Evolutionary conservation across 208 protist species (phyloP), one percentile per base, ranked within the genome.

Genomic region (Leptomonas seymouri): DNA sequence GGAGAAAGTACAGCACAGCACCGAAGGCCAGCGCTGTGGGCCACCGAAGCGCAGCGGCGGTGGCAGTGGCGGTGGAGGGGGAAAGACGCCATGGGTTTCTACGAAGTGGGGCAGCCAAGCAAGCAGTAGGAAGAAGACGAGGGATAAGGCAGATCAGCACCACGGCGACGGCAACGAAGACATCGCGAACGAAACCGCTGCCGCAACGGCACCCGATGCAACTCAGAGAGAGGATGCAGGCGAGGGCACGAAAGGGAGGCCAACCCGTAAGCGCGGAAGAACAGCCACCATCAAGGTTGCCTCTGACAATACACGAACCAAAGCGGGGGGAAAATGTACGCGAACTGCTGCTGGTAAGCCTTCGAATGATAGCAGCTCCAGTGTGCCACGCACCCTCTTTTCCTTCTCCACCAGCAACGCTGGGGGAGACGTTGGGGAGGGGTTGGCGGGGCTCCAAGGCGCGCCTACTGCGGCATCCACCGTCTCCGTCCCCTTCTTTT

Each of bases 301-400:
- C 6, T 18, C 39, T 7, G 39, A 11, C 27, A 46, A 42, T 14
- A 36, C 34, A 6, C 11, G 46, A 9, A 20, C 25, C 21, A 64
- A 49, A 15, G 65, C 45, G 31, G 67, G 67, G 16, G 55, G 55
- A 8, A 60, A 48, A 34, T 49, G 64, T 30, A 67, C 54, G 28
- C 48, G 44, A 8, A 42, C 7, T 11, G 46, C 15, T 11, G 31
- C 39, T 21, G 45, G 54, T 20, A 49, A 23, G 5, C 34, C 14
- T 31, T 6, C 55, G 11, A 5, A 11, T 27, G 44, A 27, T 15
- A 56, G 34, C 54, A 36, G 44, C 31, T 2, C 14, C 48, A 51
- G 12, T 36, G 57, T 59, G 12, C 74, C 60, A 28, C 78, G 74
- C 50, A 81, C 76, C 25, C 71, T 89, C 27, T 89, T 92, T 49